Conservation (phyloP, 805 yeast genomes). For the Cyberlindnera saturnus region DNA sequence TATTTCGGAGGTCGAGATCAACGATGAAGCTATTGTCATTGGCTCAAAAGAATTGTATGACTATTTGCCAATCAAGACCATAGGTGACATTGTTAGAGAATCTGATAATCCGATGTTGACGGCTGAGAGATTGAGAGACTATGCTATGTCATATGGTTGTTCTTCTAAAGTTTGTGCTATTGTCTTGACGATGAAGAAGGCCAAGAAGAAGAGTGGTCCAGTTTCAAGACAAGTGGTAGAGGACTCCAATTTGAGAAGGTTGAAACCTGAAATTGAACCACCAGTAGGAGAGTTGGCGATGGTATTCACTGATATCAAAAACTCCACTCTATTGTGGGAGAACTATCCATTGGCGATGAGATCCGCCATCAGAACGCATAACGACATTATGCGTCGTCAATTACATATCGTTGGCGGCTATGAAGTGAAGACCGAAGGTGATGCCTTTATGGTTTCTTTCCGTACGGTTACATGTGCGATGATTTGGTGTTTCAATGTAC, state of each 20-base stretch:
- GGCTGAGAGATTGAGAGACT: conserved; percentile 89
- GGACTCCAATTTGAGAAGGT: conserved; percentile 73
- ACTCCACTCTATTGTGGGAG: conserved; percentile 93
- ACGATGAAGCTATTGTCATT: conserved; percentile 80
- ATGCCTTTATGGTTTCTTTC: conserved; percentile 96
- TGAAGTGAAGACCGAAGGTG: conserved; percentile 99
- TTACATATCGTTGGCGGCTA: conserved; percentile 92
- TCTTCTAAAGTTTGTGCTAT: conserved; percentile 72
- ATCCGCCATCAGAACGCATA: conserved; percentile 92
- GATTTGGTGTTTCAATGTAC: conserved; percentile 93
- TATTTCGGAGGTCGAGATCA: conserved; percentile 52
- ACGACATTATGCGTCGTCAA: conserved; percentile 89
- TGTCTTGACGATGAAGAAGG: conserved; percentile 65
- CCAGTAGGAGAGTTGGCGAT: conserved; percentile 93
- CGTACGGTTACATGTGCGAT: conserved; percentile 88
- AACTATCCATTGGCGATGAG: conserved; percentile 90
- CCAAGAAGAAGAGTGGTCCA: conserved; percentile 26
- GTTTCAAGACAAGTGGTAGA: conserved; percentile 49
- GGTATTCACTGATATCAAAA: conserved; percentile 96
- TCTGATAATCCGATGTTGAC: conserved; percentile 82
- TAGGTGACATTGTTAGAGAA: conserved; percentile 84
- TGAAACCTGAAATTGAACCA: conserved; percentile 88
- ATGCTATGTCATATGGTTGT: conserved; percentile 90
- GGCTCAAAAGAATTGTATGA: conserved; percentile 89
- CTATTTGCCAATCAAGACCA: conserved; percentile 70